Conservation (phyloP, 345 rosid species). For the Raphanus raphanistrum region DNA sequence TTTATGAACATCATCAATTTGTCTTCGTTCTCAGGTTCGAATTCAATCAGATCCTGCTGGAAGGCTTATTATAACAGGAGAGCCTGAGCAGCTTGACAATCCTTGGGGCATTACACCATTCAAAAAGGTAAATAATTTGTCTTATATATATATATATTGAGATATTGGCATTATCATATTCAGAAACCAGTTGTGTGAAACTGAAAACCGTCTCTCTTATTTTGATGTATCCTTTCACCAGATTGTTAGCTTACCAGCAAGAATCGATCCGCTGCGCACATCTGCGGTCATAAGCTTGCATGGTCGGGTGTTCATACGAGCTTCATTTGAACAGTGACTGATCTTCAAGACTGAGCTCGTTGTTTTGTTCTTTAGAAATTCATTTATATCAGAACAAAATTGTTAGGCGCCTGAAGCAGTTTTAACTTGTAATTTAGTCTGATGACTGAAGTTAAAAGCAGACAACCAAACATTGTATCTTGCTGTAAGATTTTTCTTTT, state of each 20-base stretch:
- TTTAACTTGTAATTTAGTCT: conserved; percentile 12
- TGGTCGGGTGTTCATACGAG: conserved; percentile 67
- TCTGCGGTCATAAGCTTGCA: conserved; percentile 77
- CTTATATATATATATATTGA: conserved; percentile 6
- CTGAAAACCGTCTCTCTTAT: neutral
- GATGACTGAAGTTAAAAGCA: neutral
- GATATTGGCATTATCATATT: neutral
- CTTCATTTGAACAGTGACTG: conserved; percentile 58
- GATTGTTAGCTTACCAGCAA: conserved; percentile 71
- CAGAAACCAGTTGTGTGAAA: neutral
- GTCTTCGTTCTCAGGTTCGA: conserved; percentile 52
- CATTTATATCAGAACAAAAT: conserved; percentile 11
- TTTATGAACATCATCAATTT: neutral
- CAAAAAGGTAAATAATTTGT: conserved; percentile 67
- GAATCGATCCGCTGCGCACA: conserved; percentile 71
- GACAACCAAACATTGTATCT: conserved; percentile 19
- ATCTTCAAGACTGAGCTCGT: conserved; percentile 27
- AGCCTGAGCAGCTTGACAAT: conserved; percentile 76
- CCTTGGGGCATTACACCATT: conserved; percentile 94
- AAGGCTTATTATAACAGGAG: conserved; percentile 71
- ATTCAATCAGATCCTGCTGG: conserved; percentile 89
- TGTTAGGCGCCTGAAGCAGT: conserved; percentile 22
- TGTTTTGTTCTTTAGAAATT: conserved; percentile 18
- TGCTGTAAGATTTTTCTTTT: conserved; percentile 24
- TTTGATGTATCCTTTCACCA: conserved; percentile 30